These are phyloP conservation scores for Trichoderma asperellum DNA, from an alignment of 2,329 filamentous ascomycete species.

Conservation along the genomic window DNA sequence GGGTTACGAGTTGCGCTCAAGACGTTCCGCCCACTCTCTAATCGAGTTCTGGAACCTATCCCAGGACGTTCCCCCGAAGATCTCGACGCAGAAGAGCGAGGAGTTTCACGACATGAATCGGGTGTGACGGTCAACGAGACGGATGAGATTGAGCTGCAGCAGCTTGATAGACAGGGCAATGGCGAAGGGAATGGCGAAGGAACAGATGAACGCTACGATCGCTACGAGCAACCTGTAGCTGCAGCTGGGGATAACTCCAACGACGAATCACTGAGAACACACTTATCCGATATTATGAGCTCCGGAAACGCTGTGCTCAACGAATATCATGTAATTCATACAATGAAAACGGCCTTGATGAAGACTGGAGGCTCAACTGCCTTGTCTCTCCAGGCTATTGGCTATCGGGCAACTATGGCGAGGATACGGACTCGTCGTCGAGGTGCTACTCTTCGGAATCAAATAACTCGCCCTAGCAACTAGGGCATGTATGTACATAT, in stretches of 20 bases:
- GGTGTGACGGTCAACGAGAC: conserved; percentile 44
- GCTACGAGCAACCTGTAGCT: conserved; percentile 32
- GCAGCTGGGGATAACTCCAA: conserved; percentile 36
- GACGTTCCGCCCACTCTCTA: conserved; percentile 43
- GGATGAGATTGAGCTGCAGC: conserved; percentile 53
- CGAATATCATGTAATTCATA: conserved; percentile 57
- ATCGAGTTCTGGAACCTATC: conserved; percentile 37
- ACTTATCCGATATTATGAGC: conserved; percentile 53
- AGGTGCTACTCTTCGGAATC: conserved; percentile 40
- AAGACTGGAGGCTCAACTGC: conserved; percentile 54
- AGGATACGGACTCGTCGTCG: conserved; percentile 52
- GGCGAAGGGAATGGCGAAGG: conserved; percentile 35
- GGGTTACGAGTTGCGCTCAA: conserved; percentile 55
- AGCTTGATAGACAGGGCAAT: conserved; percentile 35
- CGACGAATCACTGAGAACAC: conserved; percentile 42
- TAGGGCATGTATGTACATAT: conserved; percentile 27
- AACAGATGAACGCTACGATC: conserved; percentile 32
- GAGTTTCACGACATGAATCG: conserved; percentile 48
- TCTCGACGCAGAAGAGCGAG: conserved; percentile 61
- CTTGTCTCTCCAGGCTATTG: conserved; percentile 57
- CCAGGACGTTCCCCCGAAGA: conserved; percentile 49
- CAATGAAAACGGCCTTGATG: conserved; percentile 52
- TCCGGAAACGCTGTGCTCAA: conserved; percentile 60
- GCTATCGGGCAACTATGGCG: conserved; percentile 59
- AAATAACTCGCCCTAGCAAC: conserved; percentile 30